These are phyloP conservation scores for Rutstroemia sp. DNA, from an alignment of 2,329 filamentous ascomycete species.

Conservation along the genomic window DNA sequence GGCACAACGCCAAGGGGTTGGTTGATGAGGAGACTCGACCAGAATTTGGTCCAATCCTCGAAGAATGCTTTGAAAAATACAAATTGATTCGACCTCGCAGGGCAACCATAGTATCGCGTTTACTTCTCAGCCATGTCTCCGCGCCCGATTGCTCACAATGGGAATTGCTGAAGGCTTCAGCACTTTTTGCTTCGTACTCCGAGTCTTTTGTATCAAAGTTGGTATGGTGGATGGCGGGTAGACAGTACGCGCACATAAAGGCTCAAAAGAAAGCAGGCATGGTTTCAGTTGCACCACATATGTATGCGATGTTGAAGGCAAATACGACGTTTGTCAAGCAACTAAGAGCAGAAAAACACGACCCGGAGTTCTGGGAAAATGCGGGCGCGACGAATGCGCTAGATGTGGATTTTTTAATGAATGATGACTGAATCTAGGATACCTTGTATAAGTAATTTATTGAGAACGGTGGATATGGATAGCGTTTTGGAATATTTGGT, in stretches of 20 bases:
- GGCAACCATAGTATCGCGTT: conserved; percentile 14
- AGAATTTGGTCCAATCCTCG: conserved; percentile 5
- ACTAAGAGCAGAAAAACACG: not conserved
- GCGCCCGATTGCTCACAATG: conserved; percentile 28
- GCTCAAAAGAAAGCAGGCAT: not conserved
- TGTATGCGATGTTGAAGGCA: conserved; percentile 19
- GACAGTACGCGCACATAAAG: conserved; percentile 24
- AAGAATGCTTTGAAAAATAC: conserved; percentile 16
- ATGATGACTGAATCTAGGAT: not conserved
- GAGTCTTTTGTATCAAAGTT: conserved; percentile 5
- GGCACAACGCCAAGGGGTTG: not conserved
- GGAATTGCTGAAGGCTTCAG: conserved; percentile 39
- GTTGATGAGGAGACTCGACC: conserved; percentile 3
- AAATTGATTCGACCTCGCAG: conserved; percentile 19
- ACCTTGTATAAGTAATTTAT: too few relatives aligned
- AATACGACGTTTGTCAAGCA: conserved; percentile 9
- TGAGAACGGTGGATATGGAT: too few relatives aligned
- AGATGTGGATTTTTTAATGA: not conserved
- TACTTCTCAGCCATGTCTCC: conserved; percentile 12
- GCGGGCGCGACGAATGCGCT: not conserved
- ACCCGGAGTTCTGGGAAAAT: not conserved
- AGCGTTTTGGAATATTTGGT: too few relatives aligned
- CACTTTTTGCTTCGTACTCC: conserved; percentile 21
- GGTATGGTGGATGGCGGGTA: conserved; percentile 27
- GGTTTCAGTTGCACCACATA: conserved; percentile 8